Conservation (phyloP, 805 yeast species). For the Candida boidinii region DNA sequence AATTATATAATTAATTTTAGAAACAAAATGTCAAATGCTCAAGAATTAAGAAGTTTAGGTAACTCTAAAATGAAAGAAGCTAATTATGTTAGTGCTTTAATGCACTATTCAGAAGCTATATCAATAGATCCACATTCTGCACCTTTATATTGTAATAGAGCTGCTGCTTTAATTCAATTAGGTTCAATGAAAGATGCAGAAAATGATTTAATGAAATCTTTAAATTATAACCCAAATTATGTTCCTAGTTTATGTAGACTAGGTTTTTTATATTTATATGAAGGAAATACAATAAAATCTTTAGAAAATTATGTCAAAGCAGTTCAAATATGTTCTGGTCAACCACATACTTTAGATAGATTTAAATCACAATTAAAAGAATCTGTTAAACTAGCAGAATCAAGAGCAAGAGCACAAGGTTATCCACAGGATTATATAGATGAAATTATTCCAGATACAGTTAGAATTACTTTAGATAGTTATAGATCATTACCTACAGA, state of each 20-base stretch:
- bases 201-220: slow-evolving; percentile 24
- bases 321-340: slow-evolving; percentile 12
- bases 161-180: slow-evolving; percentile 29
- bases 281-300: slow-evolving; percentile 28
- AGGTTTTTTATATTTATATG: slow-evolving; percentile 25
- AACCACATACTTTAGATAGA: slow-evolving; percentile 12
- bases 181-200: slow-evolving; percentile 28
- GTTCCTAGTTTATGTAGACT: slow-evolving; percentile 31
- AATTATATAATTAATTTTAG: no score
- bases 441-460: slow-evolving; percentile 15
- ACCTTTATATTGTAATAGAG: slow-evolving; percentile 29
- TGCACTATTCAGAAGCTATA: slow-evolving; percentile 29
- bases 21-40: slow-evolving; percentile 1
- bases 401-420: slow-evolving; percentile 24
- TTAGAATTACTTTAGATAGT: slow-evolving; percentile 14
- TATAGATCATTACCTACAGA: slow-evolving; percentile 6
- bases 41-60: slow-evolving; percentile 15
- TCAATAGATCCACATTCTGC: slow-evolving; percentile 22
- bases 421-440: slow-evolving; percentile 21
- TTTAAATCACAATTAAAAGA: slow-evolving; percentile 20
- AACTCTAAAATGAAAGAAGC: slow-evolving; percentile 18
- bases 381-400: slow-evolving; percentile 18
- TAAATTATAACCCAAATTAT: slow-evolving; percentile 23
- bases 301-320: slow-evolving; percentile 28
- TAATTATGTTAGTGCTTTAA: slow-evolving; percentile 25